Evolutionary conservation across 768 basidiomycete genomes (phyloP).

Genomic region (Paxillus involutus): DNA sequence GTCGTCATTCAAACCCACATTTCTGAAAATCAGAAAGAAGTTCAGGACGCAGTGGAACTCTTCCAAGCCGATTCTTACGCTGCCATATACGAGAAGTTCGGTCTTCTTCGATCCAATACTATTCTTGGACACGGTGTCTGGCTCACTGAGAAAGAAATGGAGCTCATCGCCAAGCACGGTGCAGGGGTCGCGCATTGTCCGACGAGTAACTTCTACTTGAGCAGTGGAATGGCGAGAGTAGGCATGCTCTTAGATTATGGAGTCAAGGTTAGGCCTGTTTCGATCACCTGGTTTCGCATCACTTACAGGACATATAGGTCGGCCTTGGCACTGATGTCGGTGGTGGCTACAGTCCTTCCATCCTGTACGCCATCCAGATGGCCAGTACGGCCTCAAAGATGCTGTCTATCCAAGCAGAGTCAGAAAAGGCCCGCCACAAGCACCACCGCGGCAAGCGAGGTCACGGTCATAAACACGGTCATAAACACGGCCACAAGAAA

Average conservation of each 20-base stretch:
- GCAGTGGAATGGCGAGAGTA: constrained; percentile 81
- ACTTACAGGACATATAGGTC: constrained; percentile 49
- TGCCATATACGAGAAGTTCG: constrained; percentile 76
- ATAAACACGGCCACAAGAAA: background rate
- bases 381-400: constrained; percentile 82
- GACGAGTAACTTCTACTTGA: constrained; percentile 88
- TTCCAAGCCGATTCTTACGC: constrained; percentile 77
- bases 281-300: background rate
- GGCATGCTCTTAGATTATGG: constrained; percentile 79
- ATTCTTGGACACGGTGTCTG: constrained; percentile 88
- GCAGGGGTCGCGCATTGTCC: constrained; percentile 93
- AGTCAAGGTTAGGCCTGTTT: constrained; percentile 63
- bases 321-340: constrained; percentile 94
- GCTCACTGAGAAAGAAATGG: constrained; percentile 70
- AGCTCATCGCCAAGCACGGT: constrained; percentile 59
- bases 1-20: constrained; percentile 92
- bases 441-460: background rate
- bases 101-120: constrained; percentile 76
- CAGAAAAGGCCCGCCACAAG: constrained; percentile 1
- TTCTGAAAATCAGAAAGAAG: constrained; percentile 78
- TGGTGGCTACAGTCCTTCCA: constrained; percentile 83
- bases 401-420: constrained; percentile 46
- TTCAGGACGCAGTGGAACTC: constrained; percentile 59
- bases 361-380: constrained; percentile 73
- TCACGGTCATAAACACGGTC: background rate